Conservation (phyloP, 805 yeast species). For the Candida stauntonica region DNA sequence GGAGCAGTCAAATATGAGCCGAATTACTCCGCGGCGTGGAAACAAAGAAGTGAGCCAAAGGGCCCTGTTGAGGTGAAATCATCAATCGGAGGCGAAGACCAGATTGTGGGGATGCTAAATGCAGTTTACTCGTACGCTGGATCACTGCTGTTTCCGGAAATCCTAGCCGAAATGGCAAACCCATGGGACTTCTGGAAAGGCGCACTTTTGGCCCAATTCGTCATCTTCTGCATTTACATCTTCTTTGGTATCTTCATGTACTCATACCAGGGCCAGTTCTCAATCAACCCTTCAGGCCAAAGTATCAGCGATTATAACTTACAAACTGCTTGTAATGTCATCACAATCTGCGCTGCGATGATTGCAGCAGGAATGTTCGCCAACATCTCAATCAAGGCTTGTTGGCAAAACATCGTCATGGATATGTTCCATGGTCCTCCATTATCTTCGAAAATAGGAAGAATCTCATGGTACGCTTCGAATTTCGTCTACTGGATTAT, state of each 20-base stretch:
- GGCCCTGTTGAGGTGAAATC: conserved; percentile 26
- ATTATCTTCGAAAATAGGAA: conserved; percentile 22
- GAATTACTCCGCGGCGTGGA: conserved; percentile 29
- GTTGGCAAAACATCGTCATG: conserved; percentile 29
- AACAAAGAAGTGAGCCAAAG: conserved; percentile 10
- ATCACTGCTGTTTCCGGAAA: conserved; percentile 44
- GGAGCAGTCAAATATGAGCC: conserved; percentile 34
- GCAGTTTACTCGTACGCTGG: conserved; percentile 49
- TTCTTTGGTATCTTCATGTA: conserved; percentile 41
- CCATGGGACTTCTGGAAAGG: conserved; percentile 49
- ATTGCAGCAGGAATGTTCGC: conserved; percentile 44
- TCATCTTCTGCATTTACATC: conserved; percentile 37
- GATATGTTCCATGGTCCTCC: conserved; percentile 20
- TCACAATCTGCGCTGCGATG: conserved; percentile 35
- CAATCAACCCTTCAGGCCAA: conserved; percentile 40
- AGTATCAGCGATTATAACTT: conserved; percentile 35
- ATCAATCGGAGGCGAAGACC: conserved; percentile 29
- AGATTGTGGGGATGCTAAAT: conserved; percentile 38
- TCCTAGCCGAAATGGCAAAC: conserved; percentile 44
- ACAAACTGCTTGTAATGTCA: conserved; percentile 35
- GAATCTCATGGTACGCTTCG: conserved; percentile 21
- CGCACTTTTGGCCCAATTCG: conserved; percentile 37
- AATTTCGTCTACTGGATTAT: conserved; percentile 14
- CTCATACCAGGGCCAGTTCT: conserved; percentile 42
- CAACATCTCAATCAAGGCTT: conserved; percentile 42